These are phyloP conservation scores for Zelonia costaricensis DNA, from an alignment of 208 protist species.

Conservation along the genomic window DNA sequence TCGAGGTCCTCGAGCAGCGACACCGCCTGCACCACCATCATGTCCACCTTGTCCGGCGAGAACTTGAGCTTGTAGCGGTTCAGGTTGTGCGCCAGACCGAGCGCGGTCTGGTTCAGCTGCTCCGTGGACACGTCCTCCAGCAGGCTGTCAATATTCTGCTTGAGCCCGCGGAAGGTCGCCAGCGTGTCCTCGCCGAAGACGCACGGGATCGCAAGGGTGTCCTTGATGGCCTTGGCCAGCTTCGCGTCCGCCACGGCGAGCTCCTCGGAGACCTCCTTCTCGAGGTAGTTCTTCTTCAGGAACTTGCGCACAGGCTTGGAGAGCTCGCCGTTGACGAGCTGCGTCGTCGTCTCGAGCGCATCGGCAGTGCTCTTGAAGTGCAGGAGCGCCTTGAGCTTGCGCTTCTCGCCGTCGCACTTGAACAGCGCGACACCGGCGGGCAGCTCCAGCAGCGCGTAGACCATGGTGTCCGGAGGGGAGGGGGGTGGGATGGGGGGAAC, in stretches of 20 bases:
- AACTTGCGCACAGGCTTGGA: conserved; percentile 97
- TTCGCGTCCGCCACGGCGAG: conserved; percentile 96
- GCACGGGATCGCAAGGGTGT: conserved; percentile 94
- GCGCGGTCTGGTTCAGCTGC: conserved; percentile 94
- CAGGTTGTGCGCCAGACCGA: conserved; percentile 99
- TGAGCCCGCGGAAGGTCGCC: conserved; percentile 96
- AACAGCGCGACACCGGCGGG: conserved; percentile 98
- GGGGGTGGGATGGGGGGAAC: background rate
- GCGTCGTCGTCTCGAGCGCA: conserved; percentile 96
- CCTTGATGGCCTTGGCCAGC: conserved; percentile 97
- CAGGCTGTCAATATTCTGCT: conserved; percentile 91
- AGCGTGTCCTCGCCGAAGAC: conserved; percentile 86
- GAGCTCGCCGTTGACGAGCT: conserved; percentile 96
- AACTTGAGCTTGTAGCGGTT: conserved; percentile 99
- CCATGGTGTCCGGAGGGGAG: conserved; percentile 42
- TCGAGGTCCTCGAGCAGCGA: conserved; percentile 98
- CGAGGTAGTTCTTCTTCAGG: conserved; percentile 97
- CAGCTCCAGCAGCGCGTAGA: conserved; percentile 99
- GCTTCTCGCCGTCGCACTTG: conserved; percentile 94
- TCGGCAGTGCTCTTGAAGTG: conserved; percentile 96
- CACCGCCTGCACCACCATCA: conserved; percentile 99
- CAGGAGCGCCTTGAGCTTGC: conserved; percentile 94
- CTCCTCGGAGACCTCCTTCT: conserved; percentile 88
- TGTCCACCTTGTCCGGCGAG: conserved; percentile 99
- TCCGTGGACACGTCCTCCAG: conserved; percentile 86